Evolutionary conservation across 441 rosid genomes (phyloP).

Genomic region (Pelargonium australe): DNA sequence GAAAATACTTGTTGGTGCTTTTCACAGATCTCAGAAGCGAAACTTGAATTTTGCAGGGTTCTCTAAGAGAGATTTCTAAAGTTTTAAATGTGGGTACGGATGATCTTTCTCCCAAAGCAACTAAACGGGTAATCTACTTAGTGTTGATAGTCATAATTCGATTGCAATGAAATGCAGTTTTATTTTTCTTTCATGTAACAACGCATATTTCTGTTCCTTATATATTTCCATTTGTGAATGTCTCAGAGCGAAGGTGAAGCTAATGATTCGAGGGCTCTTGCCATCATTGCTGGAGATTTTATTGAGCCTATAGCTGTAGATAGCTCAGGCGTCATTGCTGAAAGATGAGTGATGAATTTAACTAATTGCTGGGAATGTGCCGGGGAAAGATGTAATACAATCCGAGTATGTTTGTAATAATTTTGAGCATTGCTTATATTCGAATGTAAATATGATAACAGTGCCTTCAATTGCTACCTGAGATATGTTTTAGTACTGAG

Average conservation of each 20-base stretch:
- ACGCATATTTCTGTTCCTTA: background rate
- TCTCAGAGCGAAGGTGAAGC: constrained; percentile 28
- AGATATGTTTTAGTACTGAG: too few relatives aligned
- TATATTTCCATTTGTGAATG: background rate
- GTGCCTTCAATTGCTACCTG: too few relatives aligned
- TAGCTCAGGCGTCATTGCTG: constrained; percentile 21
- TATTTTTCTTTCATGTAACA: background rate
- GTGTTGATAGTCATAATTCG: background rate
- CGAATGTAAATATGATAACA: too few relatives aligned
- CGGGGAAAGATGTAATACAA: background rate
- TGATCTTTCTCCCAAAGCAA: constrained; percentile 28
- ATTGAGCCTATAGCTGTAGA: constrained; percentile 25
- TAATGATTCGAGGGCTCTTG: constrained; percentile 16
- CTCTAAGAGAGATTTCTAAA: constrained; percentile 33
- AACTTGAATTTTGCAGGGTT: constrained; percentile 30
- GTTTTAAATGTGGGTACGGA: constrained; percentile 20
- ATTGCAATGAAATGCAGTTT: background rate
- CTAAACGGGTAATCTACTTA: constrained; percentile 24
- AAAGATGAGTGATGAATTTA: constrained; percentile 15
- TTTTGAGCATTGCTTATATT: too few relatives aligned
- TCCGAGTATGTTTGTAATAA: too few relatives aligned
- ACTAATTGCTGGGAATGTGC: background rate
- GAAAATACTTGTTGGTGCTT: constrained; percentile 1
- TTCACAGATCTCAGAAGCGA: constrained; percentile 10
- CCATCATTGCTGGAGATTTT: constrained; percentile 11